Evolutionary conservation across 2,329 filamentous ascomycete species (phyloP), one percentile per base, ranked within the genome.

Genomic region (Phyllosticta citrichinensis): DNA sequence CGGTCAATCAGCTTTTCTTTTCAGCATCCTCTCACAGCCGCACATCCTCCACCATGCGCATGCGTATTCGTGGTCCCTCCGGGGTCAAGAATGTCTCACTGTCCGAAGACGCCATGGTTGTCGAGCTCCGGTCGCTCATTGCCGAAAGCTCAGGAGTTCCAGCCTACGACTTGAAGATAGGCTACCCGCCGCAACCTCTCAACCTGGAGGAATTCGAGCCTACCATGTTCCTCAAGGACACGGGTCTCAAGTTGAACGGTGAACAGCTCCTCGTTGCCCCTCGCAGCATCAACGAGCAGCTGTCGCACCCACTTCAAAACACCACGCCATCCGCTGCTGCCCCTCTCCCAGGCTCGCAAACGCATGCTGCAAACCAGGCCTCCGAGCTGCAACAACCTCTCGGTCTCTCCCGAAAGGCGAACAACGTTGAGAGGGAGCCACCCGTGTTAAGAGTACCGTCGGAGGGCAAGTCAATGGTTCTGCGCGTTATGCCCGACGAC

Each of bases 401-500:
- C 19, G 72, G 70, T 1, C 70, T 80, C 1, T 71, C 78, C 47
- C 72, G 76, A 52, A 81, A 77, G 62, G 64, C 72, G 30, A 73
- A 74, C 20, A 70, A 76, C 5, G 66, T 75, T 24, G 77, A 81
- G 51, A 77, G 79, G 54, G 84, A 88, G 64, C 83, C 84, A 1
- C 85, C 85, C 0, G 83, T 87, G 66, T 73, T 87, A 1, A 75
- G 80, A 0, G 77, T 86, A 0, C 79, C 83, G 6, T 76, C 80
- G 27, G 80, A 83, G 56, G 76, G 76, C 33, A 83, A 82, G 55
- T 82, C 79, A 1, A 73, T 83, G 19, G 88, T 95, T 9, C 82
- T 97, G 19, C 87, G 93, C 14, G 89, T 97, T 57, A 97, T 97
- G 93, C 91, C 92, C 4, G 93, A 97, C 70, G 93, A 97, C 74